These are phyloP conservation scores for Gynostemma pentaphyllum DNA, from an alignment of 306 rosid species.

Conservation along the genomic window DNA sequence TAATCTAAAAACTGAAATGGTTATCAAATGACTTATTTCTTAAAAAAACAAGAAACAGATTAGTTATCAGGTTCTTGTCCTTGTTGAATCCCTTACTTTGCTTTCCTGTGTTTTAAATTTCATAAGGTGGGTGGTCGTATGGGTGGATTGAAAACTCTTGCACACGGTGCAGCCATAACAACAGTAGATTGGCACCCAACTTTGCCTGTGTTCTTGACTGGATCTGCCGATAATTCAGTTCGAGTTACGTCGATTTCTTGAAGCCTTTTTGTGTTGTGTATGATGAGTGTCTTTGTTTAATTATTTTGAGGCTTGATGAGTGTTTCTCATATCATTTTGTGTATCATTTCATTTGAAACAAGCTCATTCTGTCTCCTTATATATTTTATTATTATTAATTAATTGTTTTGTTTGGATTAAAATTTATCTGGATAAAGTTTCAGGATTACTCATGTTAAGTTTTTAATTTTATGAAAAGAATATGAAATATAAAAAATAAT, in stretches of 20 bases:
- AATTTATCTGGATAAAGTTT: background rate
- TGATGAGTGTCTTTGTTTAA: background rate
- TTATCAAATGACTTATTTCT: too few species aligned
- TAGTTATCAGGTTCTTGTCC: background rate
- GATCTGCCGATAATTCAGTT: conserved; percentile 91
- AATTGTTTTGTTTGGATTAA: background rate
- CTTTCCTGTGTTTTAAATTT: background rate
- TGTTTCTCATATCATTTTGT: background rate
- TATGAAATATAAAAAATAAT: too few species aligned
- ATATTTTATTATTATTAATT: background rate
- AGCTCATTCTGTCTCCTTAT: background rate
- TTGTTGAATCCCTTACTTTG: conserved; percentile 4
- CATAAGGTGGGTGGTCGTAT: conserved; percentile 55
- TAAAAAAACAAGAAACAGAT: background rate
- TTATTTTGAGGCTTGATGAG: conserved; percentile 1
- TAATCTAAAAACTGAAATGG: too few species aligned
- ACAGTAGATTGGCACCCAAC: conserved; percentile 98
- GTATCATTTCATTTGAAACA: background rate
- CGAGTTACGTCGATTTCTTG: conserved; percentile 62
- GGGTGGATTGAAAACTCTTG: conserved; percentile 67
- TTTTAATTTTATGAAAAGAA: too few species aligned
- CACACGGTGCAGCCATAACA: conserved; percentile 71
- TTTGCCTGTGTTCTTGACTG: conserved; percentile 75
- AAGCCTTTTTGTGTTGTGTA: background rate
- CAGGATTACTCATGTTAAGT: background rate